phyloP scores from a whole-genome alignment of 495 filamentous ascomycete species.

The Aspergillus steynii region DNA sequence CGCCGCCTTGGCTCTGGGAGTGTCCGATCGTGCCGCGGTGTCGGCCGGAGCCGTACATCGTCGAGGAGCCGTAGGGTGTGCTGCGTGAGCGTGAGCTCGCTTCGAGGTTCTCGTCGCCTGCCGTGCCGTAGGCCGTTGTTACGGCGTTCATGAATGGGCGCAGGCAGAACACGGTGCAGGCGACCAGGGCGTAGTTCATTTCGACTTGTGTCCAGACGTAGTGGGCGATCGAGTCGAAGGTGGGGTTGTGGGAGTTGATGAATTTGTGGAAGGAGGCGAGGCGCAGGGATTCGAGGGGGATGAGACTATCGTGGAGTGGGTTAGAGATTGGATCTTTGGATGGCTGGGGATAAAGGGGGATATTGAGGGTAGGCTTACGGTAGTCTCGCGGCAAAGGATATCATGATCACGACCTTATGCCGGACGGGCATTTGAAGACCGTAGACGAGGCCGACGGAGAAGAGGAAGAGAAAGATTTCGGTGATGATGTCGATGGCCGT shows the following conservation, averaged over 20 bases:
- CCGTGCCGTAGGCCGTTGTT: conserved; percentile 8
- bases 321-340: neutral
- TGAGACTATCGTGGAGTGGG: conserved; percentile 16
- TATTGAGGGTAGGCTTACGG: conserved; percentile 22
- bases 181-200: conserved; percentile 32
- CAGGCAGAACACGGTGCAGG: conserved; percentile 13
- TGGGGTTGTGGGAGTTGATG: conserved; percentile 27
- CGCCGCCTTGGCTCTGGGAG: neutral
- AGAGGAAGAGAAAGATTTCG: conserved; percentile 28
- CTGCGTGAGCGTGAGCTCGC: neutral
- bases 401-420: conserved; percentile 31
- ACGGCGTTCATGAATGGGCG: conserved; percentile 10
- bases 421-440: conserved; percentile 24
- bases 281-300: conserved; percentile 22
- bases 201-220: conserved; percentile 35
- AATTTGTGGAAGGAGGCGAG: conserved; percentile 18
- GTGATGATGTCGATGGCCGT: conserved; percentile 31
- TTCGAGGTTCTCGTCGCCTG: conserved; percentile 7
- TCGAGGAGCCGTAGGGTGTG: neutral
- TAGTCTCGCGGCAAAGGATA: conserved; percentile 34
- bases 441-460: conserved; percentile 29
- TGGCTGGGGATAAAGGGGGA: neutral
- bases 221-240: conserved; percentile 29
- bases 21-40: neutral
- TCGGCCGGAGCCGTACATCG: neutral